Evolutionary conservation across 106 monocot species (phyloP).

Genomic region (Posidonia australis): DNA sequence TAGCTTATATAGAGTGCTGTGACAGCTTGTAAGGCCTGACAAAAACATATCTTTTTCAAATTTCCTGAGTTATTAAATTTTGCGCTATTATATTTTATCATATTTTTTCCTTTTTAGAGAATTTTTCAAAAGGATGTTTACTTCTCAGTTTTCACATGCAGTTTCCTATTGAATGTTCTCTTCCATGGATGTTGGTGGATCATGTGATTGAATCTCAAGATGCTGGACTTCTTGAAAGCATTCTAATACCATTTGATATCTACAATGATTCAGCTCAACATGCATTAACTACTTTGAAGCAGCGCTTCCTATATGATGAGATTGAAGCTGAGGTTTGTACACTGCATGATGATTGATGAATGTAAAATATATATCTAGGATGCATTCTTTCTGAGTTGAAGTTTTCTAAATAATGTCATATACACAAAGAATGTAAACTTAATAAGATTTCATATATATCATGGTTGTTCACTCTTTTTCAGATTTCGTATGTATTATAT

Average conservation of each 20-base stretch:
- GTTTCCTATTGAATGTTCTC: constrained; percentile 99
- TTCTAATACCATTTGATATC: constrained; percentile 94
- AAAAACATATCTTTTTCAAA: too few species aligned
- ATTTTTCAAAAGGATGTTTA: constrained; percentile 3
- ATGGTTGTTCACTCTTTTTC: too few species aligned
- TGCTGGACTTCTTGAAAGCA: constrained; percentile 77
- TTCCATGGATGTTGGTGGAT: constrained; percentile 98
- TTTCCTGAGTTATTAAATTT: too few species aligned
- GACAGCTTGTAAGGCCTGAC: too few species aligned
- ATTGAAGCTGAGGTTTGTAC: constrained; percentile 94
- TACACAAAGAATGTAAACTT: too few species aligned
- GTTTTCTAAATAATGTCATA: too few species aligned
- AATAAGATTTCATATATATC: too few species aligned
- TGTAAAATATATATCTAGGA: too few species aligned
- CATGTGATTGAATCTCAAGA: constrained; percentile 73
- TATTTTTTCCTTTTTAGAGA: not conserved
- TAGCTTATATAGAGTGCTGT: too few species aligned
- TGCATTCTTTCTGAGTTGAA: too few species aligned
- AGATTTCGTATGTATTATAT: too few species aligned
- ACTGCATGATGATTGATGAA: not conserved
- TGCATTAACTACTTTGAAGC: constrained; percentile 71
- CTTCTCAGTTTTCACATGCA: constrained; percentile 10
- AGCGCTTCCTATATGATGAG: constrained; percentile 98
- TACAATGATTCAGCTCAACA: constrained; percentile 98
- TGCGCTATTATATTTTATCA: not conserved